Evolutionary conservation across 768 basidiomycete species (phyloP), one percentile per base, ranked within the genome.

Genomic region (Flagelloscypha sp.): DNA sequence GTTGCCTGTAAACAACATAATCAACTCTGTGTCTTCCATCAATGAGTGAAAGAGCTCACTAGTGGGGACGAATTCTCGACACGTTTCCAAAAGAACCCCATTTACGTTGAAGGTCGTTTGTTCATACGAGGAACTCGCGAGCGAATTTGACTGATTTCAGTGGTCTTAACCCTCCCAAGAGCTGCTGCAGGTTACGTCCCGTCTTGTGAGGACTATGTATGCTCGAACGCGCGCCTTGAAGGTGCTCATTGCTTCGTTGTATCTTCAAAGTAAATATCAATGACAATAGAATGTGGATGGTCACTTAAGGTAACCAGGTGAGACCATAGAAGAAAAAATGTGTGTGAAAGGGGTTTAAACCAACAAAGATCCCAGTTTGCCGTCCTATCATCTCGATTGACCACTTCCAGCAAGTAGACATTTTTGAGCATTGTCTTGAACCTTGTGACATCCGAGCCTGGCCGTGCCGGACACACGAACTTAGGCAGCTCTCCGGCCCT

Each of bases 321-420:
- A 12, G n/a, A 20, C n/a, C n/a, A n/a, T n/a, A n/a, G n/a, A n/a
- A n/a, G n/a, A n/a, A n/a, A n/a, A n/a, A n/a, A n/a, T n/a, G n/a
- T n/a, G n/a, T n/a, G n/a, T n/a, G n/a, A 2, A 16, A 6, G 12
- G 19, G 20, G 20, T 17, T 10, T 5, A 16, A n/a, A 28, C 38
- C 13, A 17, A 35, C 38, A 30, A 13, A 39, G 22, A 15, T 39
- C 38, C 38, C 38, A 39, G 7, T 39, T 39, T 5, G 32, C 38
- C 25, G 33, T 39, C 21, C 32, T 39, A 17, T 35, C 16, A 3
- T 30, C 33, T 11, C 38, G 32, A 11, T 39, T 22, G 22, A 39
- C 35, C 5, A 39, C 38, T 12, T 18, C 22, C 17, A 33, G 38
- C 16, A 39, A 21, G 16, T 39, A 39, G 22, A 39, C 38, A 12